Percentiles rank a stretch among this genome's conserved stretches.
These are phyloP conservation scores for Debaryomyces sp. DNA, from an alignment of 1,139 yeast species.

Conservation along the genomic window DNA sequence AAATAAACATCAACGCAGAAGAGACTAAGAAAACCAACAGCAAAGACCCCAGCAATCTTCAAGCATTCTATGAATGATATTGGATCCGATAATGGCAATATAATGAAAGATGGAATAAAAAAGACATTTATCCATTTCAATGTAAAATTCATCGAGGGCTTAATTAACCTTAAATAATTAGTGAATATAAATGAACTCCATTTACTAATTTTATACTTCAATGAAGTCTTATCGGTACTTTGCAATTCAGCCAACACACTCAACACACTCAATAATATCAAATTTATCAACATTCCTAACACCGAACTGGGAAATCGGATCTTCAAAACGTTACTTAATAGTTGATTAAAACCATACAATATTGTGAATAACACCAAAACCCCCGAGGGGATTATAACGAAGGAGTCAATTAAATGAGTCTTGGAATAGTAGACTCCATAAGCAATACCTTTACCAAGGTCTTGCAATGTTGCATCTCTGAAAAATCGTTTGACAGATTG, in stretches of 20 bases:
- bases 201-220: slow-evolving; percentile 27
- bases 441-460: slow-evolving; percentile 19
- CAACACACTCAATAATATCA: slow-evolving; percentile 48
- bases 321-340: slow-evolving; percentile 50
- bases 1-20: slow-evolving; percentile 47
- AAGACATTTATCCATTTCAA: slow-evolving; percentile 78
- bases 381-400: slow-evolving; percentile 40
- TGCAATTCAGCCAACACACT: slow-evolving; percentile 21
- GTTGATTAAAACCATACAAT: slow-evolving; percentile 65
- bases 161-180: slow-evolving; percentile 49
- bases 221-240: slow-evolving; percentile 5
- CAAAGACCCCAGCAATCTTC: slow-evolving; percentile 73
- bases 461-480: slow-evolving; percentile 9
- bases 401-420: slow-evolving; percentile 35
- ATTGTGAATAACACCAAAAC: slow-evolving; percentile 36
- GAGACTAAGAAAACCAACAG: slow-evolving; percentile 60
- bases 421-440: slow-evolving; percentile 34
- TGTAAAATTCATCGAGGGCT: slow-evolving; percentile 69
- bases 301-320: slow-evolving; percentile 76
- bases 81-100: slow-evolving; percentile 65
- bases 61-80: slow-evolving; percentile 70
- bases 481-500: slow-evolving; percentile 1
- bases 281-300: slow-evolving; percentile 68
- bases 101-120: slow-evolving; percentile 76
- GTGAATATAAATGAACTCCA: slow-evolving; percentile 35